These are phyloP conservation scores for Limtongia smithiae DNA, from an alignment of 805 yeast species.

Conservation along the genomic window DNA sequence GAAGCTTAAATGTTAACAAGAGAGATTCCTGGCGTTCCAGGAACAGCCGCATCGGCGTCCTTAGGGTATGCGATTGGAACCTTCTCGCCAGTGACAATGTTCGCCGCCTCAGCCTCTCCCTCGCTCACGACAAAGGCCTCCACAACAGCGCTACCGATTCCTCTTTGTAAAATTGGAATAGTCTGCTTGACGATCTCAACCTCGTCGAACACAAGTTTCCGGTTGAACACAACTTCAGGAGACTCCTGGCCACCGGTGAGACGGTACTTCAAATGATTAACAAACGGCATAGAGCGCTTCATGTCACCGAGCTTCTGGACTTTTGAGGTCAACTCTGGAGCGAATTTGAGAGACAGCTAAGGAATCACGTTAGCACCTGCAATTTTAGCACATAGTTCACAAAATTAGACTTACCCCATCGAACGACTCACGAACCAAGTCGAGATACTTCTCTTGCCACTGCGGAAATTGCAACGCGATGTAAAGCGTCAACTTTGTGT, in stretches of 20 bases:
- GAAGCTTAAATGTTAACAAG: slow-evolving; percentile 61
- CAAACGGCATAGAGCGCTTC: slow-evolving; percentile 98
- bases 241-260: slow-evolving; percentile 54
- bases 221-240: slow-evolving; percentile 78
- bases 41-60: slow-evolving; percentile 77
- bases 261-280: slow-evolving; percentile 79
- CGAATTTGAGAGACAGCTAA: slow-evolving; percentile 35
- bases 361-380: too few relatives aligned
- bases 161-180: slow-evolving; percentile 24
- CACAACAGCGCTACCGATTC: slow-evolving; percentile 16
- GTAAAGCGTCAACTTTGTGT: slow-evolving; percentile 68
- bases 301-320: slow-evolving; percentile 57
- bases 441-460: slow-evolving; percentile 80
- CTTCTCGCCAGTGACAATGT: slow-evolving; percentile 65
- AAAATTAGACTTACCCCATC: slow-evolving; percentile 31
- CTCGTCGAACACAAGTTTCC: slow-evolving; percentile 84
- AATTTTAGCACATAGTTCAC: too few relatives aligned
- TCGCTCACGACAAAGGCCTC: slow-evolving; percentile 56
- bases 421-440: slow-evolving; percentile 73
- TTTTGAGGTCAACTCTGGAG: slow-evolving; percentile 39
- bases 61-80: slow-evolving; percentile 58
- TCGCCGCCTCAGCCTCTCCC: slow-evolving; percentile 61
- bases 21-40: slow-evolving; percentile 88
- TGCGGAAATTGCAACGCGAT: slow-evolving; percentile 83
- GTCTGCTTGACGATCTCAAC: slow-evolving; percentile 47